Evolutionary conservation across 2,329 filamentous ascomycete genomes (phyloP), one percentile per base, ranked within the genome.

Genomic region (Trichophyton simii): DNA sequence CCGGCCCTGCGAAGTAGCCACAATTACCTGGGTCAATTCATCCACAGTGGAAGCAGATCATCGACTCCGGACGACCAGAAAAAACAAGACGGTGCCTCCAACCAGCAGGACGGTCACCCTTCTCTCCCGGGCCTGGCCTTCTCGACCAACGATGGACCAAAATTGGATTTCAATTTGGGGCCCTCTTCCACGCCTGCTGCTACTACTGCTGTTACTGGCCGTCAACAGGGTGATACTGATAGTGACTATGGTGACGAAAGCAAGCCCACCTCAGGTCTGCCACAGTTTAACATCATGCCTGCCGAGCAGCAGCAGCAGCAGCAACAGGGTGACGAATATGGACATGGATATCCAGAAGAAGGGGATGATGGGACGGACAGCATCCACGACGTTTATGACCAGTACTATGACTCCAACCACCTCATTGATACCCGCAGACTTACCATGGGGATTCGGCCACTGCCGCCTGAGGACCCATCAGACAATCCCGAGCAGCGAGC

Each of bases 401-500:
- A 68, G 44, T 54, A 66, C 28, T 64, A 63, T 61, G 58, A 68
- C 38, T 61, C 36, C 48, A 61, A 62, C 18, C 63, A 65, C 48
- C 62, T 62, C 36, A 73, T 74, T 61, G 75, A 79, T 67, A 74
- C 74, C 55, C 79, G 78, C 63, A 76, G 82, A 62, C 70, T 84
- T 60, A 84, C 81, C 2, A 79, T 85, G 73, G 82, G 83, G 57
- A 70, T 95, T 73, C 87, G 94, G 15, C 94, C 94, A 22, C 80
- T 99, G 64, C 94, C 94, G 3, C 89, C 91, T 41, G 86, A 91
- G 69, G 88, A 95, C 65, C 84, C 89, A 50, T 83, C 86, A 2
- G 94, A 97, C 71, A 92, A 96, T 71, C 91, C 94, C 0, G 94
- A 97, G 73, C 86, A 92, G 70, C 85, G 94, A 69, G 94, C 94